These are phyloP conservation scores for Nepenthes mirabilis DNA, from an alignment of 148 eudicot species.

Conservation along the genomic window DNA sequence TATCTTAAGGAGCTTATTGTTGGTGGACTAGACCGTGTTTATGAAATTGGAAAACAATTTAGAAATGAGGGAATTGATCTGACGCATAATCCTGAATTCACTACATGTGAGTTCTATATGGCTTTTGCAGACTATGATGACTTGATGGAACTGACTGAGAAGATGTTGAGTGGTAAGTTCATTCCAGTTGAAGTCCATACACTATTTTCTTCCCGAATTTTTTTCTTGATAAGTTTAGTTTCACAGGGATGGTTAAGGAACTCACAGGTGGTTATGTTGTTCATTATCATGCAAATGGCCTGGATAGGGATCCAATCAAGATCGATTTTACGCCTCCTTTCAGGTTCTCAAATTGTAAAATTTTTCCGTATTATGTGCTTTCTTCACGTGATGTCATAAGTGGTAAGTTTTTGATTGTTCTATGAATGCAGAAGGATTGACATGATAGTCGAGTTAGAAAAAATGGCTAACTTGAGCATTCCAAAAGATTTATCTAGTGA, in stretches of 20 bases:
- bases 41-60: slow-evolving; percentile 94
- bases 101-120: slow-evolving; percentile 95
- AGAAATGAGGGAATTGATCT: slow-evolving; percentile 95
- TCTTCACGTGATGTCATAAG: background rate
- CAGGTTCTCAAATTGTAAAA: slow-evolving; percentile 29
- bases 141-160: slow-evolving; percentile 79
- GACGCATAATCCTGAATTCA: slow-evolving; percentile 97
- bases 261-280: slow-evolving; percentile 77
- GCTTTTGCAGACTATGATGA: slow-evolving; percentile 97
- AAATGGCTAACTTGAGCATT: slow-evolving; percentile 63
- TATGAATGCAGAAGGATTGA: slow-evolving; percentile 58
- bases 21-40: slow-evolving; percentile 90
- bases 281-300: slow-evolving; percentile 82
- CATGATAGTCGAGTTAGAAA: slow-evolving; percentile 85
- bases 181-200: background rate
- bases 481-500: slow-evolving; percentile 74
- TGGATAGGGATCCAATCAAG: slow-evolving; percentile 69
- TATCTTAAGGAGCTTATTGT: slow-evolving; percentile 90
- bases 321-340: slow-evolving; percentile 97
- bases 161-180: slow-evolving; percentile 72
- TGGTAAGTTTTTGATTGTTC: background rate
- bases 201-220: background rate
- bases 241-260: slow-evolving; percentile 83
- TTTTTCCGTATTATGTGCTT: slow-evolving; percentile 1
- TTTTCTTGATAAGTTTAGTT: slow-evolving; percentile 5